A percentile compares a stretch with the other conserved stretches of the same genome.
Conservation (phyloP, 2,329 filamentous ascomycete species). For the Tympanopsis confertula region DNA sequence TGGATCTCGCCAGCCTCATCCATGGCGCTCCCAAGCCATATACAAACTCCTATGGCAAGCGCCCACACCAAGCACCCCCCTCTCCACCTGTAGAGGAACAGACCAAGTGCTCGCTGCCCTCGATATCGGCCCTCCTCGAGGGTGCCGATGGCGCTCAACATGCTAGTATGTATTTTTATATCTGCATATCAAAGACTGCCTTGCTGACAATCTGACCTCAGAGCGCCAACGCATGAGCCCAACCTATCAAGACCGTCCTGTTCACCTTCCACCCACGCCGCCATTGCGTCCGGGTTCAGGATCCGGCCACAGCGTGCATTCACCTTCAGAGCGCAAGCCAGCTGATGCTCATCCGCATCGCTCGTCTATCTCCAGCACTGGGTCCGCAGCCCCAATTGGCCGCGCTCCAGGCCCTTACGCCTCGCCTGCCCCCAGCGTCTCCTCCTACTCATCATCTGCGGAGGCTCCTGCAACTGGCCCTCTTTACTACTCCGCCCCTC, state of each 20-base stretch:
- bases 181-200: background rate
- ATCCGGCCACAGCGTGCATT: background rate
- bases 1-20: slow-evolving; percentile 1
- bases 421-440: background rate
- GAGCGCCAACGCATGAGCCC: background rate
- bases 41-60: background rate
- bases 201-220: slow-evolving; percentile 7
- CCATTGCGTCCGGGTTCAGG: background rate
- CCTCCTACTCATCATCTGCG: background rate
- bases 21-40: background rate
- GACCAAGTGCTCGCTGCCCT: background rate
- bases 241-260: background rate
- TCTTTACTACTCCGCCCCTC: background rate
- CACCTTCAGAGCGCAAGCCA: background rate
- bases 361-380: background rate
- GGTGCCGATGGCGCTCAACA: background rate
- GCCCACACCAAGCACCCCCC: background rate
- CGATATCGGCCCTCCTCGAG: background rate
- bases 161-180: background rate
- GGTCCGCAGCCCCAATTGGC: background rate
- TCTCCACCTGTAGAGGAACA: background rate
- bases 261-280: background rate
- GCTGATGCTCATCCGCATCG: background rate
- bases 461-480: background rate
- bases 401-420: background rate